Conservation (phyloP, 2,329 filamentous ascomycete species). For the Hypoxylon sp. region DNA sequence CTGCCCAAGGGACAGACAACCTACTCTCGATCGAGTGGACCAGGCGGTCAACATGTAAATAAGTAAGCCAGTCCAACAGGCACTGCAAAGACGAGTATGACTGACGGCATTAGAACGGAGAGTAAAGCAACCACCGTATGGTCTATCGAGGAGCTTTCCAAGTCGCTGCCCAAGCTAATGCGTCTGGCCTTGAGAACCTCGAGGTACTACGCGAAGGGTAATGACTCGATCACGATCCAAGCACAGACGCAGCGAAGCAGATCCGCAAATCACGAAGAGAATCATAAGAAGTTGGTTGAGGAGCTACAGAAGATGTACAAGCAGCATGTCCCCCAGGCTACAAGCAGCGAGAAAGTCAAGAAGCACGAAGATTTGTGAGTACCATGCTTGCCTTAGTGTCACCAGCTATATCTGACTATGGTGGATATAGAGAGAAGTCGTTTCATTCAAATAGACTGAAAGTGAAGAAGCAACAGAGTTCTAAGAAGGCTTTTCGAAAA, state of each 20-base stretch:
- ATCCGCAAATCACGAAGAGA: slow-evolving; percentile 61
- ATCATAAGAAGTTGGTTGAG: slow-evolving; percentile 57
- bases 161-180: slow-evolving; percentile 56
- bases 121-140: slow-evolving; percentile 65
- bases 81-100: not conserved
- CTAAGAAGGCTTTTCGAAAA: slow-evolving; percentile 59
- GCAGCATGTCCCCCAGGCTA: slow-evolving; percentile 55
- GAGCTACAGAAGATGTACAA: slow-evolving; percentile 59
- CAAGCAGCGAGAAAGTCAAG: slow-evolving; percentile 55
- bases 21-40: slow-evolving; percentile 66
- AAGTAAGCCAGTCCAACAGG: slow-evolving; percentile 54
- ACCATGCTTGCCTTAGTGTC: not conserved
- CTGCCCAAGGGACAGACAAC: slow-evolving; percentile 61
- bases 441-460: slow-evolving; percentile 56
- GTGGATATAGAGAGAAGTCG: slow-evolving; percentile 52
- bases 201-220: slow-evolving; percentile 61
- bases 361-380: slow-evolving; percentile 59
- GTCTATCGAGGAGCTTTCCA: slow-evolving; percentile 56
- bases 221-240: slow-evolving; percentile 62
- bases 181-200: slow-evolving; percentile 58
- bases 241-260: slow-evolving; percentile 63
- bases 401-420: slow-evolving; percentile 21
- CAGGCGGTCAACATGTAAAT: slow-evolving; percentile 69
- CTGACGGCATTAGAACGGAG: slow-evolving; percentile 58
- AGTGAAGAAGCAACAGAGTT: slow-evolving; percentile 58